Evolutionary conservation across 129 eudicot genomes (phyloP).

Genomic region (Chrysanthemum makinoi): DNA sequence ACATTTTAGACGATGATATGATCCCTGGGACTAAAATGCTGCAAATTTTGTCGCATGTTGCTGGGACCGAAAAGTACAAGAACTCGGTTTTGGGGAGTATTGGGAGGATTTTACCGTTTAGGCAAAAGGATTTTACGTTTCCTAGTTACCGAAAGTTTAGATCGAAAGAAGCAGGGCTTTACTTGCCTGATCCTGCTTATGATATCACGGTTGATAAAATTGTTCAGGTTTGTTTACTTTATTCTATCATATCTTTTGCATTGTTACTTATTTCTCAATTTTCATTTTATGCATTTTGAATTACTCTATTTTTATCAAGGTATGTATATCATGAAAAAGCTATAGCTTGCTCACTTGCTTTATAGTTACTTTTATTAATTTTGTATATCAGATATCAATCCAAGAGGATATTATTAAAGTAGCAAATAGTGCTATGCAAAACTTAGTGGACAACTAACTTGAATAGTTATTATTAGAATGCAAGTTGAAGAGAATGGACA

Average conservation of each 20-base stretch:
- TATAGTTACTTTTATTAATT: neutral
- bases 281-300: neutral
- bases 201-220: constrained; percentile 76
- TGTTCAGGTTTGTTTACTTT: constrained; percentile 78
- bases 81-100: constrained; percentile 94
- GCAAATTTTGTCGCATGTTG: constrained; percentile 78
- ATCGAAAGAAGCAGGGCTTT: constrained; percentile 93
- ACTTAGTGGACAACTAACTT: neutral
- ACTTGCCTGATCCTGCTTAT: constrained; percentile 97
- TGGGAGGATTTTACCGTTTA: constrained; percentile 88
- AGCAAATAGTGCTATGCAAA: neutral
- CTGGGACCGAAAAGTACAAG: constrained; percentile 89
- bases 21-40: constrained; percentile 90
- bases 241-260: neutral
- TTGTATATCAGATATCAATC: neutral
- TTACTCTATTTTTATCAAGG: neutral
- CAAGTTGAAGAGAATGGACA: neutral
- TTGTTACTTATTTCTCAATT: neutral
- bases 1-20: constrained; percentile 91
- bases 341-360: too few relatives aligned
- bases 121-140: constrained; percentile 88
- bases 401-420: neutral
- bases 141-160: constrained; percentile 93
- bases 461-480: neutral
- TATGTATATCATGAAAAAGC: too few relatives aligned